A percentile compares a stretch with the other conserved stretches of the same genome.
Conservation (phyloP, 768 basidiomycete genomes). For the Dentipellis sp. region DNA sequence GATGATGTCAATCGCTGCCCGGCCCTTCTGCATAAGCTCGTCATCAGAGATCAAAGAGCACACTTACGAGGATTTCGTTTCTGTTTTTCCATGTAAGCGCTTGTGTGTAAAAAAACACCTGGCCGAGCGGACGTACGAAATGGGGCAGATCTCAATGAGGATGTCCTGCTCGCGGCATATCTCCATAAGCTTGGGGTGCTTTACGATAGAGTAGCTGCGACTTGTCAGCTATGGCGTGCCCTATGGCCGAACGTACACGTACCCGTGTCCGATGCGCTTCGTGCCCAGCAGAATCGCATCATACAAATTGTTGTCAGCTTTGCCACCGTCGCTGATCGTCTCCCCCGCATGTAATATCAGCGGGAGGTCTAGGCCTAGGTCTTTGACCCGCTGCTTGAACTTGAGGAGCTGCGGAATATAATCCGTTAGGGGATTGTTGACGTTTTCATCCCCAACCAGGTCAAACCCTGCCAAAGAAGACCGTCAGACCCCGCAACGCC, state of each 20-base stretch:
- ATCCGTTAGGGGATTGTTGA: conserved; percentile 45
- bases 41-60: background rate
- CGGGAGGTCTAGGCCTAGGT: conserved; percentile 55
- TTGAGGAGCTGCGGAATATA: conserved; percentile 52
- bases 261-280: conserved; percentile 80
- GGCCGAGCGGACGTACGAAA: conserved; percentile 47
- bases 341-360: conserved; percentile 79
- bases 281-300: conserved; percentile 74
- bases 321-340: conserved; percentile 67
- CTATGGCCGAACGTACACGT: conserved; percentile 1
- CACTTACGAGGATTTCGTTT: conserved; percentile 59
- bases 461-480: conserved; percentile 48
- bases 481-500: too few relatives aligned
- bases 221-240: background rate
- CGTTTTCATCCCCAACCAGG: conserved; percentile 71
- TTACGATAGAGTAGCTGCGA: conserved; percentile 59
- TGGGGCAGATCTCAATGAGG: conserved; percentile 69
- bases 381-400: conserved; percentile 49
- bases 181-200: conserved; percentile 66
- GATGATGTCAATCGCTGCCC: conserved; percentile 62
- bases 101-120: background rate
- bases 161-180: conserved; percentile 56
- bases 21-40: background rate
- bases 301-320: conserved; percentile 63
- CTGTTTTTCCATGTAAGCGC: conserved; percentile 23